These are phyloP conservation scores for Coemansia sp. DNA, from an alignment of 192 early-diverging fungal species.

Conservation along the genomic window DNA sequence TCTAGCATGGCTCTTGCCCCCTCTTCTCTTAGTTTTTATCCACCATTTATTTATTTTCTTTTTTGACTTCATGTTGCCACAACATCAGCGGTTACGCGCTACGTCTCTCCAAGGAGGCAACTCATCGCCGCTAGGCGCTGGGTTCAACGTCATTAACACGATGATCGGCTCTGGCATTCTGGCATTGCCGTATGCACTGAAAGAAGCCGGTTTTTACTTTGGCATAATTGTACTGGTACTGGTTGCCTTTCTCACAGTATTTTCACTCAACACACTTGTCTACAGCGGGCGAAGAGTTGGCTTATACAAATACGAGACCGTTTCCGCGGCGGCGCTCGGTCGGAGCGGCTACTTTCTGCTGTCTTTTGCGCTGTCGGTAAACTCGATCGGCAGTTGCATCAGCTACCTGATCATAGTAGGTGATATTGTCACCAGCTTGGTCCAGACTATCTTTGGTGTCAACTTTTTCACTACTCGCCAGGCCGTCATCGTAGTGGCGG, in stretches of 20 bases:
- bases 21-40: conserved; percentile 2
- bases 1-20: neutral
- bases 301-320: conserved; percentile 56
- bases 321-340: conserved; percentile 56
- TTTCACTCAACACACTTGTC: conserved; percentile 59
- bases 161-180: conserved; percentile 70
- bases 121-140: conserved; percentile 37
- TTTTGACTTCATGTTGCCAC: neutral
- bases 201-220: conserved; percentile 60
- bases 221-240: conserved; percentile 54
- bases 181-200: conserved; percentile 65
- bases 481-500: conserved; percentile 19
- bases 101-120: neutral
- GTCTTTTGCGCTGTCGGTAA: conserved; percentile 59
- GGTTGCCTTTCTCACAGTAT: conserved; percentile 51
- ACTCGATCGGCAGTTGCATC: conserved; percentile 60
- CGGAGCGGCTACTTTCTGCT: conserved; percentile 54
- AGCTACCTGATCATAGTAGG: conserved; percentile 61
- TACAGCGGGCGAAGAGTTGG: conserved; percentile 53
- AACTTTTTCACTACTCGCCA: conserved; percentile 16
- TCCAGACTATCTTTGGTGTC: conserved; percentile 17
- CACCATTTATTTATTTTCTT: neutral
- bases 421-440: conserved; percentile 33
- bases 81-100: neutral
- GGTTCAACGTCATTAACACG: conserved; percentile 68